Base-by-base conservation (phyloP, 495 filamentous ascomycete species). In the Daldinia loculata region DNA sequence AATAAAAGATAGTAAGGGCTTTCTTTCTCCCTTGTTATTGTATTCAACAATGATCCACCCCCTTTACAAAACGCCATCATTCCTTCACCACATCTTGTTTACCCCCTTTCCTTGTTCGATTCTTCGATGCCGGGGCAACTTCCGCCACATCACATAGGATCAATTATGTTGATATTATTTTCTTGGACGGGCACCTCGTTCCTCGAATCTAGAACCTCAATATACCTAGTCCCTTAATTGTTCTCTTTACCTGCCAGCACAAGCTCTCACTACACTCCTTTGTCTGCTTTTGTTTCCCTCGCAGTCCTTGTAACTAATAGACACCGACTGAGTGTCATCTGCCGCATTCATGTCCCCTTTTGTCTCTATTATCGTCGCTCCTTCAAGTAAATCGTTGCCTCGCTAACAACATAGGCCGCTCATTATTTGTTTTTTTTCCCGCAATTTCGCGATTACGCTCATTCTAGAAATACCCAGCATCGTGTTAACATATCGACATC, bases 41-140 rank as follows among this genome's bases (percentile, higher is more conserved):
- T 60, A 61, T 67, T 61, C 53, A 50, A 48, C 43, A 32, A 63
- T 51, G 24, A 58, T 73, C 50, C 50, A 58, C 56, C 64, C 63
- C 73, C 70, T 48, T 70, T 70, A 15, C 12, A 53, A 53, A 56
- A 56, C 67, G 52, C 62, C 58, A 66, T 69, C 73, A 75, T 77
- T 77, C 75, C 70, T 75, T 74, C 69, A 60, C 60, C 30, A 52
- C 50, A n/a, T 66, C 41, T 73, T 66, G 43, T 66, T 51, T 53
- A 24, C 39, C n/a, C 59, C 39, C 45, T 59, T 68, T 65, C 36
- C 61, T 17, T 30, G 51, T 56, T 65, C 41, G 64, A 56, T 69
- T 30, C 56, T 56, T 65, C 41, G 64, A 56, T 69, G 41, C 36
- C 57, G 39, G 64, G 61, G 64, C 61, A 70, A 71, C 72, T 75